phyloP scores from a whole-genome alignment of 140 eudicot genomes.

The Oenanthe javanica region DNA sequence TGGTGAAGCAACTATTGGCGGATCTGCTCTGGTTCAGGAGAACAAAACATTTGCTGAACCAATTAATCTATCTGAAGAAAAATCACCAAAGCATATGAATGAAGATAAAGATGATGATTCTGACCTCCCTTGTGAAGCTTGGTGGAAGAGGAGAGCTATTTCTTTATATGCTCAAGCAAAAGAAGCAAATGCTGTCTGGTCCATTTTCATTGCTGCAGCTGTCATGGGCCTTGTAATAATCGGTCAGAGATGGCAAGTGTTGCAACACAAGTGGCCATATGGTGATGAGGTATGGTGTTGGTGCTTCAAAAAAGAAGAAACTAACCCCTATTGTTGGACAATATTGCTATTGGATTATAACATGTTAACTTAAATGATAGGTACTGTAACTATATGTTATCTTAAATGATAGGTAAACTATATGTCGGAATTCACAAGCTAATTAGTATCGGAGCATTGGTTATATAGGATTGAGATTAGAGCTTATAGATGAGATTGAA shows the following conservation, averaged over 20 bases:
- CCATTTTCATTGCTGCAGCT: conserved; percentile 69
- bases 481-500: not conserved
- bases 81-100: conserved; percentile 24
- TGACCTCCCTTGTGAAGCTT: conserved; percentile 51
- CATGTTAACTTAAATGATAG: not conserved
- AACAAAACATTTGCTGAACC: conserved; percentile 21
- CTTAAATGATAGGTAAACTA: not conserved
- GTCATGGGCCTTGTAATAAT: conserved; percentile 87
- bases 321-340: not conserved
- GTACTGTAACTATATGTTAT: no score
- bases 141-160: conserved; percentile 75
- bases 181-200: conserved; percentile 72
- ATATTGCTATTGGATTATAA: not conserved
- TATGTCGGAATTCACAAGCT: not conserved
- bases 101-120: conserved; percentile 39
- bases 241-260: conserved; percentile 54
- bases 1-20: conserved; percentile 32
- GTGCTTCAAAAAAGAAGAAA: not conserved
- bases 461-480: not conserved
- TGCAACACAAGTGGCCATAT: conserved; percentile 8
- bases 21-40: conserved; percentile 24
- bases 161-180: conserved; percentile 58
- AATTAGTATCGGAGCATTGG: not conserved
- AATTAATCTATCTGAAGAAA: conserved; percentile 30
- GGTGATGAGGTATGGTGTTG: conserved; percentile 50